Evolutionary conservation across 2,329 filamentous ascomycete genomes (phyloP), one percentile per base, ranked within the genome.

Genomic region (Onygena corvina): DNA sequence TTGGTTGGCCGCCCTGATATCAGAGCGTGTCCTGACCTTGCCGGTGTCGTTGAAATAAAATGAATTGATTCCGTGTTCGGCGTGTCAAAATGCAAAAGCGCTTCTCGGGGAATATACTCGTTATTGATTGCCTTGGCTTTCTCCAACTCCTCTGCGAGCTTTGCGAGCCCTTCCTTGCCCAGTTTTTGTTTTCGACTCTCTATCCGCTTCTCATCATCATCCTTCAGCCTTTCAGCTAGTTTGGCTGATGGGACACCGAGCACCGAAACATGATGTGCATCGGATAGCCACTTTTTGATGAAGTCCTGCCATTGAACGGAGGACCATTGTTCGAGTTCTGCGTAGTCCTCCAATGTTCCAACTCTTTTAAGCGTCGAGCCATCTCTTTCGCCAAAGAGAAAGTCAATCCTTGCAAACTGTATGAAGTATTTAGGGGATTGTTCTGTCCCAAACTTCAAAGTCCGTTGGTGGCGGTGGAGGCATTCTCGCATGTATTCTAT

Each of bases 401-500:
- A 94, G 61, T 96, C 89, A 11, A 83, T 84, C 59, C 96, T 94
- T 53, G 96, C 83, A 52, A 85, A 84, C 54, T 80, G 83, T 0
- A 86, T 82, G 65, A 90, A 94, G 55, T 88, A 86, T 18, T 81
- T 79, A 48, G 86, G 81, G 2, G 83, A 86, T 46, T 79, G 81
- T 65, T 98, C 92, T 0, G 86, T 85, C 36, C 83, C 79, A 57
- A 86, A 90, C 62, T 88, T 89, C 60, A 87, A 77, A 59, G 89
- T 85, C 42, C 89, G 79, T 54, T 80, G 79, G 64, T 92, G 86
- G 50, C 89, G 79, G 57, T 79, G 78, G 45, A 98, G 80, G 63
- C 89, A 95, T 57, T 95, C 89, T 42, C 78, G 77, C 70, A 98
- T 77, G 62, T 98, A 98, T 1, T 76, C 74, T 83, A 96, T 87